These are phyloP conservation scores for Talaromyces albobiverticillius DNA, from an alignment of 2,329 filamentous ascomycete genomes.

Conservation along the genomic window DNA sequence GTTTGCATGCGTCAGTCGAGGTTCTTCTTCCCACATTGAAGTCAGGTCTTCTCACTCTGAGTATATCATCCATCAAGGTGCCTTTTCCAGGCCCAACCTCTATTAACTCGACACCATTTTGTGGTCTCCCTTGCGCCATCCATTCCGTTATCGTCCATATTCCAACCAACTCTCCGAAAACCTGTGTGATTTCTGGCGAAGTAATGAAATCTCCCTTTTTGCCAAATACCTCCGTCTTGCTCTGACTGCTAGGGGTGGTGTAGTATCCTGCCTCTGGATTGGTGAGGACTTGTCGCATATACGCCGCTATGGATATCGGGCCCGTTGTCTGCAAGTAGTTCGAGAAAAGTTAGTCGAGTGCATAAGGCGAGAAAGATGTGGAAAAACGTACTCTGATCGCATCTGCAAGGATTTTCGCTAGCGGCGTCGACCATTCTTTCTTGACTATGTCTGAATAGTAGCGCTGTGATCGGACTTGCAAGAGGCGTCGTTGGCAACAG, in stretches of 20 bases:
- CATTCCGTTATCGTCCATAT: slow-evolving; percentile 97
- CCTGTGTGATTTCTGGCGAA: slow-evolving; percentile 93
- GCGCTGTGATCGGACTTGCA: slow-evolving; percentile 19
- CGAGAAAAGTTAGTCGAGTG: not conserved
- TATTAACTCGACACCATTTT: slow-evolving; percentile 76
- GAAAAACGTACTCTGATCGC: slow-evolving; percentile 64
- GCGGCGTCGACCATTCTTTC: slow-evolving; percentile 83
- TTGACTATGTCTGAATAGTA: slow-evolving; percentile 35
- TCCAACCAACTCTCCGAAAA: slow-evolving; percentile 91
- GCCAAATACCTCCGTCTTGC: slow-evolving; percentile 84
- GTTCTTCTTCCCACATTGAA: not conserved
- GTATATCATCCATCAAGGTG: slow-evolving; percentile 94
- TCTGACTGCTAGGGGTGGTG: slow-evolving; percentile 71
- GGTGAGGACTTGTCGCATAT: slow-evolving; percentile 98
- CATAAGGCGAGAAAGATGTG: not conserved
- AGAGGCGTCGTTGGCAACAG: slow-evolving; percentile 7
- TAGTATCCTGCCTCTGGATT: slow-evolving; percentile 91
- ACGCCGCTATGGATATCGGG: slow-evolving; percentile 85
- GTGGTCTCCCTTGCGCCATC: slow-evolving; percentile 80
- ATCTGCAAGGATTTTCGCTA: slow-evolving; percentile 81
- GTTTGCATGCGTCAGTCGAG: not conserved
- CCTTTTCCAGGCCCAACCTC: slow-evolving; percentile 93
- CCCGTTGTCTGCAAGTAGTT: slow-evolving; percentile 67
- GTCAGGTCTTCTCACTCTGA: slow-evolving; percentile 62
- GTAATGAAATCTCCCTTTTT: slow-evolving; percentile 92